Evolutionary conservation across 331 rosid species (phyloP), one percentile per base, ranked within the genome.

Genomic region (Pyracantha coccinea): DNA sequence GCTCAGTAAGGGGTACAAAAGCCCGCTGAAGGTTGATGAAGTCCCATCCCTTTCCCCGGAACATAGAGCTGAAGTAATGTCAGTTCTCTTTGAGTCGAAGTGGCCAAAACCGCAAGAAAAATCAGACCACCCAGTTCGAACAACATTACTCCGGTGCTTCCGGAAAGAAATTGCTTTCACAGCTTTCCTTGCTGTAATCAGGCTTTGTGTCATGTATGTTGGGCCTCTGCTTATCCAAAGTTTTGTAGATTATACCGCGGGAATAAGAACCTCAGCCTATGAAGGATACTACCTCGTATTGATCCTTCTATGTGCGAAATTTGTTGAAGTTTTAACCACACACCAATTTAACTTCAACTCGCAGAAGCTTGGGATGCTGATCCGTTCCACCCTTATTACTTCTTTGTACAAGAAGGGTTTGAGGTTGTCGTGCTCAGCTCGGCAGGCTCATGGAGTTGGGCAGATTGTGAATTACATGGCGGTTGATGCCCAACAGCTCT

Each of bases 391-490:
- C 6, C 91, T 91, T 21, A 84, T 93, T 28, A 91, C 97, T 68
- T 85, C 96, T 11, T 29, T 93, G 80, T 93, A 93, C 80, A 88
- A 83, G 77, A 93, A 93, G 80, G 97, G 97, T 4, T 64, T 93
- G 60, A 85, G 90, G 79, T 67, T 93, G 58, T 62, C 96, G 3
- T 77, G 93, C 78, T 93, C 98, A 10, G 89, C 93, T 8, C 69
- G 93, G 61, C 96, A 91, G 67, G 86, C 81, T 62, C 98, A 93
- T 70, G 98, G 98, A 38, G 89, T 91, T n/a, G 98, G 97, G 53
- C 90, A 93, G 68, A 93, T 88, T 62, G 97, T 91, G 75, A 93
- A 93, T 79, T 91, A 93, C 87, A 93, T 93, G 98, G 93, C 98
- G 5, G 98, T 93, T 25, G 97, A 93, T 84, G 71, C 92, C 0